Conservation (phyloP, 345 rosid genomes). For the Moricandia moricandioides region DNA sequence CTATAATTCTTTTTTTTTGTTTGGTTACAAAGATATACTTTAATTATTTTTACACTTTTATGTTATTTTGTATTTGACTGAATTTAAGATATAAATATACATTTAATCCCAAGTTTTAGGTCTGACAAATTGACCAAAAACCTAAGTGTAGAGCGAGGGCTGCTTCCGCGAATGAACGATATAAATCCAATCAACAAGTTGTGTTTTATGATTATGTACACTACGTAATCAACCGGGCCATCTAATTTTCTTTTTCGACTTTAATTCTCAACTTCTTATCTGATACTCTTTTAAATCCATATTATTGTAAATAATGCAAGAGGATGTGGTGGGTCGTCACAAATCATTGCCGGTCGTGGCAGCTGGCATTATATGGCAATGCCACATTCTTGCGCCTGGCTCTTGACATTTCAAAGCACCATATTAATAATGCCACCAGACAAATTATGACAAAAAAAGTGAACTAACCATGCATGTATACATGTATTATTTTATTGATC, state of each 20-base stretch:
- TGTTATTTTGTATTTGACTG: no score
- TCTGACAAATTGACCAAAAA: neutral
- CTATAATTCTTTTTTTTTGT: no score
- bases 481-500: neutral
- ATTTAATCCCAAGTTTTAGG: no score
- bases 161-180: slow-evolving; percentile 4
- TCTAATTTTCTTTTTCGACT: neutral
- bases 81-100: no score
- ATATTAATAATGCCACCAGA: slow-evolving; percentile 3
- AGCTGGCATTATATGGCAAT: neutral
- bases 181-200: neutral
- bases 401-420: slow-evolving; percentile 18
- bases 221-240: slow-evolving; percentile 12
- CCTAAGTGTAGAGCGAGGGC: neutral
- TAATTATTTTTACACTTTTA: no score
- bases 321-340: slow-evolving; percentile 16
- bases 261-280: neutral
- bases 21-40: no score
- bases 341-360: neutral
- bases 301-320: neutral
- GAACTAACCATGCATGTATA: neutral
- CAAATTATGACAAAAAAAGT: neutral
- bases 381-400: neutral
- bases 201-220: slow-evolving; percentile 1
- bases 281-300: neutral